Conservation (phyloP, 345 rosid genomes). For the Sonneratia caseolaris region DNA sequence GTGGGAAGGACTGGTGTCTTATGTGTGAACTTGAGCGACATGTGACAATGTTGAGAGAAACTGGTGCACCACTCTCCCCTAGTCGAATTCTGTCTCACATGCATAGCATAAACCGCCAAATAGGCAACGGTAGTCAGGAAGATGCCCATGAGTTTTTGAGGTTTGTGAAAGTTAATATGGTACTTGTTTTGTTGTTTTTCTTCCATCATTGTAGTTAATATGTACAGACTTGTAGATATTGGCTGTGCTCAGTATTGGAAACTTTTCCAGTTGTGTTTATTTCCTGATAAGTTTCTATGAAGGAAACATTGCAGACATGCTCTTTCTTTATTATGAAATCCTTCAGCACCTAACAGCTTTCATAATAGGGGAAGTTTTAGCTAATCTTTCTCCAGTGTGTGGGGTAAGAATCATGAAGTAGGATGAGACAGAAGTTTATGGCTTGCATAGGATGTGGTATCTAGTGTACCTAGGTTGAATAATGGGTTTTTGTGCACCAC, state of each 20-base stretch:
- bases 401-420: not conserved
- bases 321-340: not conserved
- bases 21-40: conserved; percentile 86
- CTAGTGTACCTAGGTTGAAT: not conserved
- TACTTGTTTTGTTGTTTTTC: not conserved
- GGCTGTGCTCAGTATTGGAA: not conserved
- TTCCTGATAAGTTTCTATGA: not conserved
- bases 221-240: not conserved
- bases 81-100: conserved; percentile 57
- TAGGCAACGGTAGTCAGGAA: conserved; percentile 83
- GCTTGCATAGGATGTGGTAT: not conserved
- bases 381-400: not conserved
- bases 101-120: conserved; percentile 55
- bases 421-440: not conserved
- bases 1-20: conserved; percentile 66
- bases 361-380: not conserved
- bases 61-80: conserved; percentile 62
- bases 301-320: not conserved
- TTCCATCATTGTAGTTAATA: not conserved
- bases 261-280: not conserved
- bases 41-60: conserved; percentile 59
- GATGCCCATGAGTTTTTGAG: conserved; percentile 90
- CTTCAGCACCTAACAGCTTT: not conserved
- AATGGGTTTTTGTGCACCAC: not conserved
- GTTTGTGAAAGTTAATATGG: conserved; percentile 17